Evolutionary conservation across 495 filamentous ascomycete species (phyloP).

Genomic region (Hyaloscypha hepaticicola): DNA sequence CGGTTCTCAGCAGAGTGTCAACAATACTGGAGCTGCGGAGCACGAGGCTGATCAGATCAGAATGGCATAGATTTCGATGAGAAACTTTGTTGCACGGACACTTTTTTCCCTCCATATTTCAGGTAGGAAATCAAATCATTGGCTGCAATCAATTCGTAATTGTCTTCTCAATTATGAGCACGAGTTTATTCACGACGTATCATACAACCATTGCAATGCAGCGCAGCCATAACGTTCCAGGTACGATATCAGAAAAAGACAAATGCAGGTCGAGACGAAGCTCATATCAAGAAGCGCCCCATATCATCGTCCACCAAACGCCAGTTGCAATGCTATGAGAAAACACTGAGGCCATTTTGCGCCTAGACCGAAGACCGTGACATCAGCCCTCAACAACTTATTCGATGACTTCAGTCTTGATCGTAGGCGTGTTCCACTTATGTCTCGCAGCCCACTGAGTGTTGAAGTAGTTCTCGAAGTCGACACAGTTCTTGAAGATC

Average conservation of each 20-base stretch:
- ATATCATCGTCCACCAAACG: background rate
- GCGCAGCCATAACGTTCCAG: background rate
- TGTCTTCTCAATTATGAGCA: background rate
- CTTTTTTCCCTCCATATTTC: no score
- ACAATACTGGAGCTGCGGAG: no score
- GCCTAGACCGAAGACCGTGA: background rate
- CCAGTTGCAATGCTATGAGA: background rate
- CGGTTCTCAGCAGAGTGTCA: no score
- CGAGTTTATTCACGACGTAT: background rate
- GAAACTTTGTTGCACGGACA: no score
- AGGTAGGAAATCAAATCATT: background rate
- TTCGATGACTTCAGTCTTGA: slow-evolving; percentile 30
- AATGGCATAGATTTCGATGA: no score
- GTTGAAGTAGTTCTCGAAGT: slow-evolving; percentile 72
- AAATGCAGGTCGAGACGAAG: background rate
- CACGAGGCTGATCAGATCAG: no score
- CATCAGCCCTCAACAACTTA: slow-evolving; percentile 20
- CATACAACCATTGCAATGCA: background rate
- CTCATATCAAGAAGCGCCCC: background rate
- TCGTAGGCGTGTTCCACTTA: slow-evolving; percentile 57
- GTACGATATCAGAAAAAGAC: background rate
- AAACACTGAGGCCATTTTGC: background rate
- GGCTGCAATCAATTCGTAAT: background rate
- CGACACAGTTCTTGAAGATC: slow-evolving; percentile 66
- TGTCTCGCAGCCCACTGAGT: slow-evolving; percentile 72